phyloP scores from a whole-genome alignment of 106 monocot genomes.

The Dendrobium nobile region DNA sequence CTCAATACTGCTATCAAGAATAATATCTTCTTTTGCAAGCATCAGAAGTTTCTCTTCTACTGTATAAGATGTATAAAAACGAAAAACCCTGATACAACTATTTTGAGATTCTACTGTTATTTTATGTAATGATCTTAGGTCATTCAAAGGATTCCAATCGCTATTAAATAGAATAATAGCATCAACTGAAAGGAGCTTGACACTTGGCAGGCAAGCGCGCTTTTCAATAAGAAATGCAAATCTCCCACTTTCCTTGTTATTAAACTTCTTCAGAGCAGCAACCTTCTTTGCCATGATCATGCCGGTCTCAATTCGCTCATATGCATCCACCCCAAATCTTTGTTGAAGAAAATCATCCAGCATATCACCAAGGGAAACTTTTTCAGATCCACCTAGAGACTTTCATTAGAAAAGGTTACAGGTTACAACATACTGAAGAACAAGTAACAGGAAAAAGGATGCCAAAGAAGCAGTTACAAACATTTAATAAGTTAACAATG shows the following conservation, averaged over 20 bases:
- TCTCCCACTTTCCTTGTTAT: slow-evolving; percentile 63
- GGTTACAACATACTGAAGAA: not conserved
- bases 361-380: slow-evolving; percentile 66
- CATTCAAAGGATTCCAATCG: slow-evolving; percentile 94
- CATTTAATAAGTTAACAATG: not conserved
- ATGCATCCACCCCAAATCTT: slow-evolving; percentile 77
- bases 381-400: slow-evolving; percentile 52
- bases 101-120: slow-evolving; percentile 54
- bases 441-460: not conserved
- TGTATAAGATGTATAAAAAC: slow-evolving; percentile 69
- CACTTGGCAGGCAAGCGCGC: slow-evolving; percentile 72
- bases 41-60: slow-evolving; percentile 81
- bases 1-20: slow-evolving; percentile 48
- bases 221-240: slow-evolving; percentile 88
- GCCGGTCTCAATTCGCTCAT: slow-evolving; percentile 74
- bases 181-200: slow-evolving; percentile 83
- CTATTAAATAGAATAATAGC: slow-evolving; percentile 75
- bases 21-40: slow-evolving; percentile 53
- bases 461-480: not conserved
- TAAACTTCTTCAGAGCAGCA: slow-evolving; percentile 60
- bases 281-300: slow-evolving; percentile 49
- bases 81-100: slow-evolving; percentile 49
- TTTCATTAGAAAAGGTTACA: slow-evolving; percentile 17
- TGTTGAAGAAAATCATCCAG: slow-evolving; percentile 89
- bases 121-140: slow-evolving; percentile 62